phyloP scores from a whole-genome alignment of 306 rosid genomes.

The Trifolium fragiferum region DNA sequence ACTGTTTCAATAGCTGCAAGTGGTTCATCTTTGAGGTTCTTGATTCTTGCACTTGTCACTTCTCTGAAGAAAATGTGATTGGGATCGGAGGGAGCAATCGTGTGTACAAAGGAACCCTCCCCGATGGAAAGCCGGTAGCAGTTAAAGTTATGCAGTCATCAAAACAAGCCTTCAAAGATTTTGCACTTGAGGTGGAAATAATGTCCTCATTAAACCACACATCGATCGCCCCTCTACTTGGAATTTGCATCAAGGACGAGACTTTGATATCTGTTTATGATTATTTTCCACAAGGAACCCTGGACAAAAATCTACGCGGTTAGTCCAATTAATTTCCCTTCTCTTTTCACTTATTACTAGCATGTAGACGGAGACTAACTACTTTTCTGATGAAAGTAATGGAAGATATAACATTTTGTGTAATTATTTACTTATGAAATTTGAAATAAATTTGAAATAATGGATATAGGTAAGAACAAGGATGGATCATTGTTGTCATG shows the following conservation, averaged over 20 bases:
- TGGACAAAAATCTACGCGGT: slow-evolving; percentile 71
- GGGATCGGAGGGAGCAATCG: slow-evolving; percentile 78
- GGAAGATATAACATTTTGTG: not conserved
- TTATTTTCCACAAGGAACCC: slow-evolving; percentile 75
- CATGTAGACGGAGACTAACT: not conserved
- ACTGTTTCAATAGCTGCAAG: slow-evolving; percentile 58
- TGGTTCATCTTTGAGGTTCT: slow-evolving; percentile 72
- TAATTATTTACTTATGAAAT: slow-evolving; percentile 8
- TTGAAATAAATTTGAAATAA: slow-evolving; percentile 23
- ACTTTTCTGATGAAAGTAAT: slow-evolving; percentile 16
- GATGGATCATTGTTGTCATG: slow-evolving; percentile 58
- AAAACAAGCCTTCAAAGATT: slow-evolving; percentile 61
- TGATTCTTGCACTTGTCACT: slow-evolving; percentile 66
- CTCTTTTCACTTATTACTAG: slow-evolving; percentile 23
- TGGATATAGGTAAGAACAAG: slow-evolving; percentile 53
- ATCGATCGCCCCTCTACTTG: slow-evolving; percentile 63
- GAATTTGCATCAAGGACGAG: slow-evolving; percentile 55
- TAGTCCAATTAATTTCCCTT: not conserved
- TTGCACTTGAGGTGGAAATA: slow-evolving; percentile 62
- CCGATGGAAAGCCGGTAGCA: slow-evolving; percentile 73
- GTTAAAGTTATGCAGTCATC: slow-evolving; percentile 67
- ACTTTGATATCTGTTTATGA: slow-evolving; percentile 69
- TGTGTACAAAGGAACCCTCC: slow-evolving; percentile 73
- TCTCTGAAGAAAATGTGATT: slow-evolving; percentile 54
- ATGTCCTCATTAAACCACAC: slow-evolving; percentile 64